Base-by-base conservation (phyloP, 2,329 filamentous ascomycete genomes). In the Westerdykella ornata region DNA sequence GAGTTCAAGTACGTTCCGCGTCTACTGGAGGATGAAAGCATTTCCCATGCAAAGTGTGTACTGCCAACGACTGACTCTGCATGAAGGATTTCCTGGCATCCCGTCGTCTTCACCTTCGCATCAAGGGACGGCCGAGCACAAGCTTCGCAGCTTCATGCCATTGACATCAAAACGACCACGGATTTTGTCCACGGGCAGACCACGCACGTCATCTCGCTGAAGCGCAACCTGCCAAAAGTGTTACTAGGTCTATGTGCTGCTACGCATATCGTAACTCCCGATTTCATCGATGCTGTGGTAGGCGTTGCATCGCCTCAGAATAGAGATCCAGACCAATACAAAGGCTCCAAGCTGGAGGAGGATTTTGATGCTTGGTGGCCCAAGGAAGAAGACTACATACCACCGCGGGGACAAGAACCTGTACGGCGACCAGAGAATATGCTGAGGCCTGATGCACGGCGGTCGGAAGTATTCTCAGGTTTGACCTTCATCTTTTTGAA, bases 401-500 rank as follows among this genome's bases (percentile, higher is more conserved):
- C 90, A 0, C 79, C 83, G 0, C 75, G 78, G 4, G 85, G 84
- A 1, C 81, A 81, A 37, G 90, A 97, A 61, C 84, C 85, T 0
- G 77, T 82, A 2, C 73, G 81, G 28, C 77, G 84, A 36, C 77
- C 81, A 0, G 71, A 78, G 8, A 75, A 78, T n/a, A 76, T 80
- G 11, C 90, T 94, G 59, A 72, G 75, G 6, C 90, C 92, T 0
- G 78, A 90, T 47, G 49, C 72, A 0, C 66, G 68, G 13, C 77
- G 92, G 15, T 69, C 71, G 6, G 79, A 82, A 19, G 73, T 98
- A 1, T 97, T 98, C 52, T 79, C 85, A 9, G 86, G 85, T 2
- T 92, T 89, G 56, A 90, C 83, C 0, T 96, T 97, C 57, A 73
- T 98, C 3, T 95, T 97, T 56, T 83, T 89, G 50, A 82, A 89